Evolutionary conservation across 2,329 filamentous ascomycete genomes (phyloP).

Genomic region (Cercospora nicotianae): DNA sequence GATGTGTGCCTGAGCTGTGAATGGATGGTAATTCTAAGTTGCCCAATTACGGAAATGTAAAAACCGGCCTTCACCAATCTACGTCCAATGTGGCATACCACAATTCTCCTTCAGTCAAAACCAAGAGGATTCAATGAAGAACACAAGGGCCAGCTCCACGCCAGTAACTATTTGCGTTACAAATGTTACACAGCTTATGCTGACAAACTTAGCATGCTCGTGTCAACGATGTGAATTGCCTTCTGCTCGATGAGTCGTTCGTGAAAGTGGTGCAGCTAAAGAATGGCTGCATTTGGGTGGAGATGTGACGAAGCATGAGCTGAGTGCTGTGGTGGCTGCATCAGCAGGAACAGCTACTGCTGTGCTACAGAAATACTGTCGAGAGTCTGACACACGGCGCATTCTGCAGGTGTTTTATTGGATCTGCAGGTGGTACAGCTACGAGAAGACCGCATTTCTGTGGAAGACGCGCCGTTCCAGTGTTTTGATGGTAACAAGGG

Average conservation of each 20-base stretch:
- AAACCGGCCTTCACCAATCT: not conserved
- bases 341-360: not conserved
- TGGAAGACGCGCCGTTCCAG: not conserved
- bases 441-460: not conserved
- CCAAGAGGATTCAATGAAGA: not conserved
- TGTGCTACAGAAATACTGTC: not conserved
- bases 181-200: not conserved
- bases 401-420: not conserved
- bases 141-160: not conserved
- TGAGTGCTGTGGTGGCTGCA: not conserved
- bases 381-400: not conserved
- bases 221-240: not conserved
- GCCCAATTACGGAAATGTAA: not conserved
- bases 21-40: not conserved
- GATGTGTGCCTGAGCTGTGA: not conserved
- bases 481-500: not conserved
- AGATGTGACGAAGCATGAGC: slow-evolving; percentile 1
- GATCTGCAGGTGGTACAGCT: not conserved
- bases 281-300: not conserved
- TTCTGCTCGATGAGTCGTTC: not conserved
- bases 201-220: not conserved
- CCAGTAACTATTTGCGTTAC: not conserved
- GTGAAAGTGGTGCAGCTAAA: not conserved
- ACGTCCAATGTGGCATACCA: not conserved
- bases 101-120: not conserved